phyloP scores from a whole-genome alignment of 2,329 filamentous ascomycete species.

The Elsinoe ampelina region DNA sequence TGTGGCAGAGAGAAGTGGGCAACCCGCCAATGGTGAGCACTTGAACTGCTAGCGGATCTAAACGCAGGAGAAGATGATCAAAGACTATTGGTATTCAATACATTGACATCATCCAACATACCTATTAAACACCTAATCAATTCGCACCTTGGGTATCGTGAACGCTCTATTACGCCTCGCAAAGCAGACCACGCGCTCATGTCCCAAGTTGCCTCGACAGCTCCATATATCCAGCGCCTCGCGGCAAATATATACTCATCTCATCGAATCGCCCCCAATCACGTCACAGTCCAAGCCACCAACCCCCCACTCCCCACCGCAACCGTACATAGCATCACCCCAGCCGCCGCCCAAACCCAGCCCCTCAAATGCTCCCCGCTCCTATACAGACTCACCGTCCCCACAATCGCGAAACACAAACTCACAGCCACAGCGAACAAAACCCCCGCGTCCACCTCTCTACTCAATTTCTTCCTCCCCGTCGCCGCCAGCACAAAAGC shows the following conservation, averaged over 20 bases:
- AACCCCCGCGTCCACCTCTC: constrained; percentile 66
- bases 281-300: constrained; percentile 41
- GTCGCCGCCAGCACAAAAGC: constrained; percentile 58
- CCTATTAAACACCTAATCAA: not conserved
- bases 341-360: constrained; percentile 37
- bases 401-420: constrained; percentile 53
- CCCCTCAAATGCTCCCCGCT: constrained; percentile 39
- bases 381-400: constrained; percentile 50
- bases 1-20: too few species aligned
- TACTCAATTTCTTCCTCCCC: constrained; percentile 55
- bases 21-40: too few species aligned
- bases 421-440: constrained; percentile 60
- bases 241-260: not conserved
- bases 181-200: not conserved
- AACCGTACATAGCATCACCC: constrained; percentile 36
- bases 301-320: constrained; percentile 45
- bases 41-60: too few species aligned
- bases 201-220: not conserved
- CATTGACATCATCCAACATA: not conserved
- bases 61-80: too few species aligned
- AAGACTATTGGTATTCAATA: too few species aligned
- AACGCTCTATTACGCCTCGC: not conserved
- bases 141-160: constrained; percentile 3
- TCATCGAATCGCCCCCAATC: not conserved
- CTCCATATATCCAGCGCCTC: not conserved